These are phyloP conservation scores for Solanum dulcamara DNA, from an alignment of 257 asterid genomes.

Conservation along the genomic window DNA sequence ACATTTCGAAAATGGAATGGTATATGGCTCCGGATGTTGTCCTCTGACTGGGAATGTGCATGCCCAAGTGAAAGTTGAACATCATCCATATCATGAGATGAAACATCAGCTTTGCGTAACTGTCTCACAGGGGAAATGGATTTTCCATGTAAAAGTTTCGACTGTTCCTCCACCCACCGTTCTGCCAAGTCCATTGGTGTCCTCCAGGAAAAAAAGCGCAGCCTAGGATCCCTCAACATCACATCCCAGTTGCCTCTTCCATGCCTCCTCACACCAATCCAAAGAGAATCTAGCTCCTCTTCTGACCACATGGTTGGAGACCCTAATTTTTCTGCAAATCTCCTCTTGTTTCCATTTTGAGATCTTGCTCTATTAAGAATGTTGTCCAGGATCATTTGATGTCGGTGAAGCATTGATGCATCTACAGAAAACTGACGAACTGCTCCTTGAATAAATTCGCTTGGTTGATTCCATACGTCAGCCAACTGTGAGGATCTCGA, in stretches of 20 bases:
- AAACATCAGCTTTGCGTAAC: slow-evolving; percentile 4
- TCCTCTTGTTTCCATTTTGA: slow-evolving; percentile 21
- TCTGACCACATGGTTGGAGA: slow-evolving; percentile 47
- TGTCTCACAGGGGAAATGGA: slow-evolving; percentile 17
- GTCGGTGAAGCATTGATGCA: slow-evolving; percentile 29
- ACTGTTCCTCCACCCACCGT: slow-evolving; percentile 52
- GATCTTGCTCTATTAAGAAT: slow-evolving; percentile 32
- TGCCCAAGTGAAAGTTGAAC: slow-evolving; percentile 31
- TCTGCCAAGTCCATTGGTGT: slow-evolving; percentile 42
- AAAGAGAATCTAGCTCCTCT: slow-evolving; percentile 62
- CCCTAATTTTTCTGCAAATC: slow-evolving; percentile 20
- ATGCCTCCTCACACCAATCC: slow-evolving; percentile 72
- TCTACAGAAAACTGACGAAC: slow-evolving; percentile 13
- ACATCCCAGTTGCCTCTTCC: slow-evolving; percentile 57
- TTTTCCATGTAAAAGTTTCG: slow-evolving; percentile 14
- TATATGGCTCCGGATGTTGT: slow-evolving; percentile 1
- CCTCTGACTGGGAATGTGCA: background rate
- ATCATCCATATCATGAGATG: background rate
- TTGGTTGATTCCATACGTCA: slow-evolving; percentile 14
- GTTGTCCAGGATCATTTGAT: slow-evolving; percentile 41
- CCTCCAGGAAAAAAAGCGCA: slow-evolving; percentile 42
- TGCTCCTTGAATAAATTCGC: slow-evolving; percentile 23
- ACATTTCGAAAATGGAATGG: background rate
- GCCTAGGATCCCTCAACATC: slow-evolving; percentile 42
- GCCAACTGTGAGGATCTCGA: slow-evolving; percentile 23